Conservation (phyloP, 2,329 filamentous ascomycete genomes). For the Albophoma yamanashiensis region DNA sequence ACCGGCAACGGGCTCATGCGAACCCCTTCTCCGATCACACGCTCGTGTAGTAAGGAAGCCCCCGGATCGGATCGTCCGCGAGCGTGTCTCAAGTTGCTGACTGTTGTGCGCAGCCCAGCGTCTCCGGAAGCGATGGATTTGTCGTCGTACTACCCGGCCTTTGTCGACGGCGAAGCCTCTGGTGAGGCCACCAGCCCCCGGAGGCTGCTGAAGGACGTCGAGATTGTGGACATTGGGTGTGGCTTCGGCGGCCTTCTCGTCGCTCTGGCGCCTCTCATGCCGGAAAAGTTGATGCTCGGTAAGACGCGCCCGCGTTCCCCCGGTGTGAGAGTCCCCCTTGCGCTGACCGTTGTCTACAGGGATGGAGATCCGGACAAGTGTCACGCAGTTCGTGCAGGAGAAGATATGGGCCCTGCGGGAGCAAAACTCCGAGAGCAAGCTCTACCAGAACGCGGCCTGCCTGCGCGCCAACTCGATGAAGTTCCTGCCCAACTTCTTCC, state of each 20-base stretch:
- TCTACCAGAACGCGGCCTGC: constrained; percentile 81
- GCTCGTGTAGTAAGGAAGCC: constrained; percentile 60
- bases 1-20: constrained; percentile 89
- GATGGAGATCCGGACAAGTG: constrained; percentile 84
- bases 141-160: constrained; percentile 73
- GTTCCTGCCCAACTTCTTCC: constrained; percentile 97
- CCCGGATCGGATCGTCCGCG: neutral
- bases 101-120: constrained; percentile 49
- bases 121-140: constrained; percentile 84
- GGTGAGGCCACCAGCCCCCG: constrained; percentile 15
- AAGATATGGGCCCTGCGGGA: constrained; percentile 71
- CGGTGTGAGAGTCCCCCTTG: neutral
- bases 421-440: constrained; percentile 39
- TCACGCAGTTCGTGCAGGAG: constrained; percentile 83
- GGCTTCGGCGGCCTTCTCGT: constrained; percentile 89
- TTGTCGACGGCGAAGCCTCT: constrained; percentile 32
- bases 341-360: constrained; percentile 33
- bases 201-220: constrained; percentile 52
- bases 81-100: neutral
- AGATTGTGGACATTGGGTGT: constrained; percentile 94
- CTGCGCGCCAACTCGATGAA: constrained; percentile 97
- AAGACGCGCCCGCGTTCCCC: constrained; percentile 11
- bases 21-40: constrained; percentile 96
- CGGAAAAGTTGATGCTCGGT: constrained; percentile 77
- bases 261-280: constrained; percentile 70